Percentiles rank a stretch among this genome's conserved stretches.
phyloP scores from a whole-genome alignment of 2,329 filamentous ascomycete genomes.

The Talaromyces piceae region DNA sequence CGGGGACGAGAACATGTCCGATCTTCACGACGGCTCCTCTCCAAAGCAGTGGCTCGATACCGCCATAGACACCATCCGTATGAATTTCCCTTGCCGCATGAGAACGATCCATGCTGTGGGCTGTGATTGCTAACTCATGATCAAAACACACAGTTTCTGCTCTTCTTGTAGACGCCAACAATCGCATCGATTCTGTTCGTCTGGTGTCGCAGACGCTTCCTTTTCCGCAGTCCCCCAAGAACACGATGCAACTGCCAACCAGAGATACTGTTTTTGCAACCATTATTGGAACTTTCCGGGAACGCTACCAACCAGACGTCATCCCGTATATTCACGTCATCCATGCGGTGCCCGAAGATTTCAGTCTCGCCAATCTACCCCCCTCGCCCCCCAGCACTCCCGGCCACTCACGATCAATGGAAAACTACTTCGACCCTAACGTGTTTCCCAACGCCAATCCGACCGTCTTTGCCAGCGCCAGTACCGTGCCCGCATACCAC shows the following conservation, averaged over 20 bases:
- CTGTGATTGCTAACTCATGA: not conserved
- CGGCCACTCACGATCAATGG: constrained; percentile 38
- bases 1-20: constrained; percentile 21
- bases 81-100: too few species aligned
- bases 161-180: constrained; percentile 26
- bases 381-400: constrained; percentile 57
- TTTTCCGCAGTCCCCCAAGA: constrained; percentile 39
- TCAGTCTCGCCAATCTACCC: constrained; percentile 55
- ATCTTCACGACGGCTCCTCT: constrained; percentile 17
- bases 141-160: constrained; percentile 25
- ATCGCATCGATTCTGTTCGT: constrained; percentile 41
- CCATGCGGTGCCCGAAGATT: constrained; percentile 55
- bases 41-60: constrained; percentile 30
- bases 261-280: constrained; percentile 43
- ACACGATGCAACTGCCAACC: constrained; percentile 21
- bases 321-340: constrained; percentile 58
- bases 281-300: constrained; percentile 50
- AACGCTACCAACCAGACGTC: constrained; percentile 41
- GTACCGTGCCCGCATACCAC: constrained; percentile 52
- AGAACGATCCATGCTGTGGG: too few species aligned
- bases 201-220: constrained; percentile 56
- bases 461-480: constrained; percentile 56
- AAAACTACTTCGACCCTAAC: constrained; percentile 51
- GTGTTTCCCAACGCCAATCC: constrained; percentile 14
- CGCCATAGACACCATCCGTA: constrained; percentile 30